A percentile compares a stretch with the other conserved stretches of the same genome.
Conservation (phyloP, 352 stramenopile species). For the Phytophthora capsici region DNA sequence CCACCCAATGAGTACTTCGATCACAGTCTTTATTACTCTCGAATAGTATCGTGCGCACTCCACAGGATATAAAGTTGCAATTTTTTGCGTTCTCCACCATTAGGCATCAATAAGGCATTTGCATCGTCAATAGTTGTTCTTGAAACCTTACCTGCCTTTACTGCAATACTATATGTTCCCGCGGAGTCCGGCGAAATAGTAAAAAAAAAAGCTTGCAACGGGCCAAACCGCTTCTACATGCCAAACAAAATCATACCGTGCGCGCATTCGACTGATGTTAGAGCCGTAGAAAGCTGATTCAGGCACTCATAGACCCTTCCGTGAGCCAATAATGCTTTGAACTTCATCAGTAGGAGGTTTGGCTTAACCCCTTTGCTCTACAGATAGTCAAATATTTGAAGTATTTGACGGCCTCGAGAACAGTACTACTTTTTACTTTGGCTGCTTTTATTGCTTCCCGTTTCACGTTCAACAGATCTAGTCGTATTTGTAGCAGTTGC, state of each 20-base stretch:
- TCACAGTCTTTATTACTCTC: conserved; percentile 20
- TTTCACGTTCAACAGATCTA: conserved; percentile 30
- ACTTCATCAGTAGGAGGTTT: conserved; percentile 1
- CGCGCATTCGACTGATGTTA: conserved; percentile 21
- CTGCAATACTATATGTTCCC: conserved; percentile 6
- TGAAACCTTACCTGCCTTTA: background rate
- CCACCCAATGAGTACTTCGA: conserved; percentile 23
- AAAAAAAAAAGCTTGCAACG: conserved; percentile 38
- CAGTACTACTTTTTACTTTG: background rate
- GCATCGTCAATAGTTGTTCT: background rate
- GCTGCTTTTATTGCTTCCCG: conserved; percentile 12
- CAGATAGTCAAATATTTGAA: conserved; percentile 1
- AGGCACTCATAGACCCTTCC: conserved; percentile 19
- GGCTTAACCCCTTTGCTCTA: conserved; percentile 1
- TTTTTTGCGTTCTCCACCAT: conserved; percentile 11
- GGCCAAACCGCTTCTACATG: conserved; percentile 29
- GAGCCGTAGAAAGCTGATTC: conserved; percentile 31
- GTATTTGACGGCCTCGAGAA: conserved; percentile 27
- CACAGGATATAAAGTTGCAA: conserved; percentile 17
- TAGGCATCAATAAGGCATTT: background rate
- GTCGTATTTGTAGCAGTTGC: too few relatives aligned
- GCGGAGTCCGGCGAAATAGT: conserved; percentile 32
- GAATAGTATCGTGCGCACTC: conserved; percentile 38
- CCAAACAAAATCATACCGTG: conserved; percentile 32
- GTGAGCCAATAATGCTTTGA: conserved; percentile 16